Evolutionary conservation across 371 early-diverging fungal species (phyloP).

Genomic region (Coemansia sp.): DNA sequence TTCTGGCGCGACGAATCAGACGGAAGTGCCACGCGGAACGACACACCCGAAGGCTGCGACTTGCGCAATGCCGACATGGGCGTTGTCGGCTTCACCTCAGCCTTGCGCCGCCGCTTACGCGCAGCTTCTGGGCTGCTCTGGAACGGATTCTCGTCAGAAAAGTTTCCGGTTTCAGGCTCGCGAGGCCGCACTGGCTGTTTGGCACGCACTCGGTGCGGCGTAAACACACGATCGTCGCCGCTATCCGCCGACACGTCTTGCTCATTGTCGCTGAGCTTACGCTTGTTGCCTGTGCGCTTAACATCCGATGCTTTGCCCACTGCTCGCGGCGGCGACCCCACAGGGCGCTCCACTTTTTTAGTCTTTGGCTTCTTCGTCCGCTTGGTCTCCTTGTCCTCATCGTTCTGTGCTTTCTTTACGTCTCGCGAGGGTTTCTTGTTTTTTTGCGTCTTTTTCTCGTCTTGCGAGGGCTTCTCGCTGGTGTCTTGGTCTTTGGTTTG

Average conservation of each 20-base stretch:
- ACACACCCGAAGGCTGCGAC: conserved; percentile 43
- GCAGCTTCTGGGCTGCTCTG: conserved; percentile 49
- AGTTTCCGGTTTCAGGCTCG: conserved; percentile 14
- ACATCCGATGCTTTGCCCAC: conserved; percentile 8
- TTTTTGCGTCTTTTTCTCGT: not conserved
- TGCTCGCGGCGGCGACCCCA: not conserved
- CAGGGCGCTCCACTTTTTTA: conserved; percentile 1
- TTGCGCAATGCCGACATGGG: conserved; percentile 47
- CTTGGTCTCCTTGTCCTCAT: not conserved
- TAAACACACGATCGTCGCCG: conserved; percentile 19
- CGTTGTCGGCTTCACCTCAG: conserved; percentile 11
- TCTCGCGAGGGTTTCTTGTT: not conserved
- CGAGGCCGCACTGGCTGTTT: conserved; percentile 4
- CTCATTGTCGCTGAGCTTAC: conserved; percentile 38
- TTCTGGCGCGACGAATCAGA: not conserved
- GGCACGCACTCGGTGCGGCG: conserved; percentile 8
- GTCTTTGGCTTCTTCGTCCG: not conserved
- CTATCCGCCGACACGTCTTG: conserved; percentile 12
- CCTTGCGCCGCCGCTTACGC: conserved; percentile 47
- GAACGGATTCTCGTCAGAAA: conserved; percentile 55
- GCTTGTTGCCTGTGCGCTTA: conserved; percentile 21
- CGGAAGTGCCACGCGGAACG: conserved; percentile 39
- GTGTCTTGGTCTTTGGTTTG: conserved; percentile 1
- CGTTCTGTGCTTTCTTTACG: not conserved
- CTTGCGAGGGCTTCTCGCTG: conserved; percentile 1